Conservation (phyloP, 108 stramenopile species). For the Cyclotella sp. region DNA sequence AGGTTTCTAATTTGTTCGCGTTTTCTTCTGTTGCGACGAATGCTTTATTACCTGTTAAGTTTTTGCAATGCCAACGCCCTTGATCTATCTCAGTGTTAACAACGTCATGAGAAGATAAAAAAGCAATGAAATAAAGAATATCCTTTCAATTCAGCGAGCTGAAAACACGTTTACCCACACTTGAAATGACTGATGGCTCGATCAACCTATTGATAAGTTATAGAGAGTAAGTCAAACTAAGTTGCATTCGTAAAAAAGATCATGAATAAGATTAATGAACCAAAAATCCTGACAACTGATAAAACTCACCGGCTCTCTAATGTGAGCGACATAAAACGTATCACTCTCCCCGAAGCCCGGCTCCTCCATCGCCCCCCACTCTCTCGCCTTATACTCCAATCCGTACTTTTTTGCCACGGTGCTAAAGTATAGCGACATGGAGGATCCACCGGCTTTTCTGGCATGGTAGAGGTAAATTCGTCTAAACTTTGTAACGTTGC, state of each 20-base stretch:
- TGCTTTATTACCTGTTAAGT: slow-evolving; percentile 6
- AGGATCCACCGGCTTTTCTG: slow-evolving; percentile 42
- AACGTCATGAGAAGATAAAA: neutral
- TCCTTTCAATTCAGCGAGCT: neutral
- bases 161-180: slow-evolving; percentile 10
- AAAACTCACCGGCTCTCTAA: slow-evolving; percentile 40
- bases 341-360: slow-evolving; percentile 33
- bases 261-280: neutral
- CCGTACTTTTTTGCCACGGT: slow-evolving; percentile 35
- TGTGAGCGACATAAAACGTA: slow-evolving; percentile 52
- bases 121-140: too few species aligned
- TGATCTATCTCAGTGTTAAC: slow-evolving; percentile 9
- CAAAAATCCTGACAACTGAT: neutral
- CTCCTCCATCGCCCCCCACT: slow-evolving; percentile 34
- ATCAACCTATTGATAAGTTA: slow-evolving; percentile 1
- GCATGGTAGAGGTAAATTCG: slow-evolving; percentile 52
- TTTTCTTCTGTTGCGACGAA: slow-evolving; percentile 47
- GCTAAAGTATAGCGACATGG: slow-evolving; percentile 37
- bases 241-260: neutral
- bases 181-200: slow-evolving; percentile 39
- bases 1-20: slow-evolving; percentile 45
- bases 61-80: slow-evolving; percentile 49
- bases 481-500: slow-evolving; percentile 38
- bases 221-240: neutral
- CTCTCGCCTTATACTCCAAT: slow-evolving; percentile 20